Evolutionary conservation across 176 grass and related monocot genomes (phyloP), one percentile per base, ranked within the genome.

Genomic region (Phyllostachys edulis): DNA sequence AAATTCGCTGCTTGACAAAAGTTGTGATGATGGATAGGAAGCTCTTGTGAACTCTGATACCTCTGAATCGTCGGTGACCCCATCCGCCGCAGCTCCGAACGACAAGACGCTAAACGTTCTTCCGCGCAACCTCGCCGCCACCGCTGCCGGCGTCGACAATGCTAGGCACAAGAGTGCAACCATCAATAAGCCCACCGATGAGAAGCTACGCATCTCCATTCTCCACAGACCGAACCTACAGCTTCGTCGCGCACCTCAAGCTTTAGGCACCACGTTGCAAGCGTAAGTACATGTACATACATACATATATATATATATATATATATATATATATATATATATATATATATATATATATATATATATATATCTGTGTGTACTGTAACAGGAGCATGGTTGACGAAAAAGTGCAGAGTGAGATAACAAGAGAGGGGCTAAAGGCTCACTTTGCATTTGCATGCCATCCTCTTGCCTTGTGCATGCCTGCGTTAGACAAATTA

Each of bases 1-100:
- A 34, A 34, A 34, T 34, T 34, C 32, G 32, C 32, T 34, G 32
- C 32, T 34, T 34, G 32, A 34, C 2, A 34, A 34, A 34, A 34
- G 32, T 34, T 34, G 32, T 34, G 32, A 34, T 34, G 3, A 47
- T 47, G 45, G 11, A 47, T 2, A 0, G 17, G 39, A 75, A 87
- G 55, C 15, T 63, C 6, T 18, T 76, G 55, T 65, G 51, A 59
- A 45, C 69, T 87, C 32, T 46, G 26, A 7, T 87, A 94, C 93
- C 93, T 90, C 81, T 1, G 93, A 71, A 79, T 96, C 93, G 44
- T 96, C 93, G 21, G 82, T 59, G 63, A 85, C 34, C 17, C 93
- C 88, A 46, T 96, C 69, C 73, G 80, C 93, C 18, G 51, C 65
- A 20, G 90, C 93, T 73, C 93, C 90, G 86, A 92, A 96, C 11